Base-by-base conservation (phyloP, 176 grass and related monocot species). In the Hordeum marinum region DNA sequence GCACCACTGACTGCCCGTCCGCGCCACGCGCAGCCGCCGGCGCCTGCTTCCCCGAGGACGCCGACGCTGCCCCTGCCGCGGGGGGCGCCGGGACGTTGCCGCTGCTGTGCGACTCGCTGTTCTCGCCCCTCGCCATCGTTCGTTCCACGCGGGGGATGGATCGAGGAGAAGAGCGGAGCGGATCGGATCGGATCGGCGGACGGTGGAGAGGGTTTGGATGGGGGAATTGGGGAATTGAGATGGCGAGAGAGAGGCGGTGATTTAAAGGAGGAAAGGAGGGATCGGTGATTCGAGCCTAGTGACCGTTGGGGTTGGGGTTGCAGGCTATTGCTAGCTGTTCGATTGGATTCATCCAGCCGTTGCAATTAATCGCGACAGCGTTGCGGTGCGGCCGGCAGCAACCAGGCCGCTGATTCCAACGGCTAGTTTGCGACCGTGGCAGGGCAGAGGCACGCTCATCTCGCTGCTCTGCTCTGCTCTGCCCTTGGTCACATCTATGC, bases 1-100 rank as follows among this genome's bases (percentile, higher is more conserved):
- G 87, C 76, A 95, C 63, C 74, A 98, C 95, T 57, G 93, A 93
- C 48, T 92, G 93, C 36, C 95, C 89, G 63, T 98, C 95, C 26
- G 87, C 82, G 77, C 89, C 92, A 27, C 89, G 87, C 7, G 71
- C 37, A 4, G 14, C 45, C 43, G 75, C 75, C 24, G 80, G n/a
- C 13, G 79, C 50, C 41, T 89, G 90, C 89, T 95, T 98, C 63
- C 6, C 59, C 6, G 65, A 24, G 8, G 82, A 13, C 15, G 1
- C 63, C 36, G 65, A 42, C 63, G 31, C 71, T 7, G 90, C 69
- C 71, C 25, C 60, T 0, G 76, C 65, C 8, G 79, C 29, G 4
- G 76, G 63, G 1, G 80, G 65, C 3, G 87, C 68, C 1, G 89
- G 87, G 12, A 91, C 87, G 76, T 90, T 89, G 80, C 78, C 76